Evolutionary conservation across 2,329 filamentous ascomycete species (phyloP).

Genomic region (Sporothrix schenckii): DNA sequence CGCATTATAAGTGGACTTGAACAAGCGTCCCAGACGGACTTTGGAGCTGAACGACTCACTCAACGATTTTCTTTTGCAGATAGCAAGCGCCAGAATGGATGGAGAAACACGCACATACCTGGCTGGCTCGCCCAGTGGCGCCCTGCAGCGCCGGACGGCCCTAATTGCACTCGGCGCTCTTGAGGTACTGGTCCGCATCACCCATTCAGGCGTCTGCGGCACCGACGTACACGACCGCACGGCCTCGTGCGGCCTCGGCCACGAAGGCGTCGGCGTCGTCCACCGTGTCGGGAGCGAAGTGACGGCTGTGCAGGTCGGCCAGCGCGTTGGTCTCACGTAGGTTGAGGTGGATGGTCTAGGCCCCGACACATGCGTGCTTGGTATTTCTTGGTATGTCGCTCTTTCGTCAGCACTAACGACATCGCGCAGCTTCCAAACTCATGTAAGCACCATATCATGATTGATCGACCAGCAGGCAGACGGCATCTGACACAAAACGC

Average conservation of each 20-base stretch:
- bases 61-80: neutral
- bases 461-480: neutral
- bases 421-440: neutral
- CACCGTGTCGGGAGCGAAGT: constrained; percentile 80
- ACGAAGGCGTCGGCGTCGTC: constrained; percentile 78
- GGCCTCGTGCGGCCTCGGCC: constrained; percentile 63
- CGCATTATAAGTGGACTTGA: neutral
- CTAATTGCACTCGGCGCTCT: constrained; percentile 26
- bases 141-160: constrained; percentile 11
- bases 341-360: constrained; percentile 53
- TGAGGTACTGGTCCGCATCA: constrained; percentile 40
- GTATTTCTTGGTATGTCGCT: no score
- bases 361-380: no score
- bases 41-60: neutral
- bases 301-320: constrained; percentile 75
- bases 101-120: constrained; percentile 14
- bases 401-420: neutral
- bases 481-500: neutral
- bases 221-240: constrained; percentile 79
- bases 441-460: neutral
- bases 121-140: constrained; percentile 8
- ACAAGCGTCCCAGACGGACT: no score
- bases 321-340: constrained; percentile 88
- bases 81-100: neutral
- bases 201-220: constrained; percentile 71